A percentile compares a stretch with the other conserved stretches of the same genome.
Conservation (phyloP, 345 rosid genomes). For the Dipteronia dyeriana region DNA sequence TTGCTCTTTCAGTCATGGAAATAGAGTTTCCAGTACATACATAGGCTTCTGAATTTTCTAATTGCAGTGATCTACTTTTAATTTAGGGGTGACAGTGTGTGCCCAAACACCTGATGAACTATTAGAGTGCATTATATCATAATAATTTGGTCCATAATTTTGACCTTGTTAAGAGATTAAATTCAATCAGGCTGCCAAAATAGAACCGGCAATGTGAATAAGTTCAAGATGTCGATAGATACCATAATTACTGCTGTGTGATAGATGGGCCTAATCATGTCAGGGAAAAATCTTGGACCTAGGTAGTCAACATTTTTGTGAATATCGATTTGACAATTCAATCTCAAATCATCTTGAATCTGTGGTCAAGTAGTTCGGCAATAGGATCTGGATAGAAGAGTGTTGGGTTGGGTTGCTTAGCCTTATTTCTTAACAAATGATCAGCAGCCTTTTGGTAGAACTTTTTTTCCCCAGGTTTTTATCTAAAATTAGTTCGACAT, state of each 20-base stretch:
- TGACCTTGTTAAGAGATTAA: not conserved
- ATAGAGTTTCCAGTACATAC: not conserved
- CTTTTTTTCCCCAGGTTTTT: not conserved
- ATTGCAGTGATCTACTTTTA: not conserved
- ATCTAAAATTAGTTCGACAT: constrained; percentile 10
- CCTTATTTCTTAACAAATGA: not conserved
- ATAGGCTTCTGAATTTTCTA: not conserved
- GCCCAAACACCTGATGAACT: not conserved
- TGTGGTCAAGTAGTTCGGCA: not conserved
- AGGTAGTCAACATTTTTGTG: not conserved
- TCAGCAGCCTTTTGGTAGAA: not conserved
- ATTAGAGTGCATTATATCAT: not conserved
- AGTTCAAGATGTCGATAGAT: not conserved
- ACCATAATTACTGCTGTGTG: not conserved
- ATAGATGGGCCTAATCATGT: constrained; percentile 7
- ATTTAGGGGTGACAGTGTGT: not conserved
- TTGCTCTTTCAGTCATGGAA: not conserved
- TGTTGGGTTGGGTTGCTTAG: not conserved
- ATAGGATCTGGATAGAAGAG: not conserved
- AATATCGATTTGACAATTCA: not conserved
- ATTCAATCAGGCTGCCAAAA: not conserved
- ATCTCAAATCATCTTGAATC: not conserved
- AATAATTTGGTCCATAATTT: not conserved
- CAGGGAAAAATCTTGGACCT: not conserved
- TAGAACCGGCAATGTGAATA: not conserved